A percentile compares a stretch with the other conserved stretches of the same genome.
phyloP scores from a whole-genome alignment of 352 stramenopile genomes.

The Globisporangium spinosum region DNA sequence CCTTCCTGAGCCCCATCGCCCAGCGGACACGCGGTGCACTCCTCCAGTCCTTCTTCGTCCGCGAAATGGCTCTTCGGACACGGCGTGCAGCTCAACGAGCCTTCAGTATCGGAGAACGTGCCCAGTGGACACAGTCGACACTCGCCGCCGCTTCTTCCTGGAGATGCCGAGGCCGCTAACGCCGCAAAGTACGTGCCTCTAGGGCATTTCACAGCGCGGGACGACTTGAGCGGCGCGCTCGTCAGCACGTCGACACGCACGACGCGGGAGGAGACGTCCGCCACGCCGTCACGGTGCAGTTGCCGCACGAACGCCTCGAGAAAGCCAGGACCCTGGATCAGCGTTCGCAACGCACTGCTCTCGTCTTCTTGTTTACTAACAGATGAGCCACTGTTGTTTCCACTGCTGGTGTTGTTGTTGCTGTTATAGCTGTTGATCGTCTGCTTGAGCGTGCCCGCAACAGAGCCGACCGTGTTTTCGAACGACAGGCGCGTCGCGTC shows the following conservation, averaged over 20 bases:
- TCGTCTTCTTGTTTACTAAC: background rate
- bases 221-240: constrained; percentile 15
- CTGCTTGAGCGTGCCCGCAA: background rate
- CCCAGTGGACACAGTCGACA: constrained; percentile 38
- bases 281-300: constrained; percentile 7
- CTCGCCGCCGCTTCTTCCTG: constrained; percentile 2
- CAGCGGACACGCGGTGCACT: constrained; percentile 35
- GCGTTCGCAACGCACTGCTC: background rate
- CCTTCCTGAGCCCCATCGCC: constrained; percentile 33
- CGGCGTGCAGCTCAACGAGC: constrained; percentile 28
- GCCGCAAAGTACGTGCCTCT: constrained; percentile 29
- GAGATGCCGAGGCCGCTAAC: background rate
- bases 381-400: background rate
- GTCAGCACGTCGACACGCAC: constrained; percentile 8
- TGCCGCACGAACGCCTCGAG: constrained; percentile 18
- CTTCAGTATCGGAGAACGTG: constrained; percentile 26
- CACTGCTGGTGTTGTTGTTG: background rate
- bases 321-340: constrained; percentile 11
- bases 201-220: constrained; percentile 28
- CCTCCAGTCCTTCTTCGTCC: constrained; percentile 30
- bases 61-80: constrained; percentile 41
- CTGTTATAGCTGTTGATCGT: background rate
- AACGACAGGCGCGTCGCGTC: constrained; percentile 2
- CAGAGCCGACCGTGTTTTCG: background rate
- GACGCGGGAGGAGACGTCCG: constrained; percentile 13